Evolutionary conservation across 345 rosid species (phyloP), one percentile per base, ranked within the genome.

Genomic region (Citropsis articulata): DNA sequence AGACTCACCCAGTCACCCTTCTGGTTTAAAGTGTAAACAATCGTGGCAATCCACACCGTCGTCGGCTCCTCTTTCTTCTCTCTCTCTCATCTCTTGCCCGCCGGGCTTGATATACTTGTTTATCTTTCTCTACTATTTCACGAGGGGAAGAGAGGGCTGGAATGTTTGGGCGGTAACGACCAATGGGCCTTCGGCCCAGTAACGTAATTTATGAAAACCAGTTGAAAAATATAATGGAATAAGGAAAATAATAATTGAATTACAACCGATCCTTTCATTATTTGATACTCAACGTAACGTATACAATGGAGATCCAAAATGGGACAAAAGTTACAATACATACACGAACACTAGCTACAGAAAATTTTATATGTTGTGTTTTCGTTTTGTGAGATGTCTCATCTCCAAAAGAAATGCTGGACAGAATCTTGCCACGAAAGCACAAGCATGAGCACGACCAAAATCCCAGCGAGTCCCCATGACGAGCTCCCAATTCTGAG

Each of bases 401-500:
- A 88, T 82, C 81, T 86, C 91, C 89, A 85, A 45, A 86, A 82
- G 83, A 89, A 87, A 25, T 83, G 80, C 81, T 89, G 89, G 38
- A 88, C 81, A 28, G 89, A 85, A 62, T 84, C 88, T 76, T 88
- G 90, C 89, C 92, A 91, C 12, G 91, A 86, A 1, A 91, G 77
- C 65, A 88, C 92, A 73, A 91, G 84, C 80, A 86, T 61, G 35
- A 91, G 88, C 92, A 88, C 78, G 42, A 85, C 78, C 78, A 91
- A 62, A 7, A 91, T 69, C 72, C 88, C 91, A 31, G 87, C 88
- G 5, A 91, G 89, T 69, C 91, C 91, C 92, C 90, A 89, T 6
- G 91, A 81, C 0, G 94, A 89, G 24, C 86, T 78, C 78, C 91
- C 94, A 27, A 89, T 85, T 71, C 91, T 83, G 8, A 87, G 86